Percentiles rank a stretch among this genome's conserved stretches.
These are phyloP conservation scores for Alternaria solani DNA, from an alignment of 2,329 filamentous ascomycete species.

Conservation along the genomic window DNA sequence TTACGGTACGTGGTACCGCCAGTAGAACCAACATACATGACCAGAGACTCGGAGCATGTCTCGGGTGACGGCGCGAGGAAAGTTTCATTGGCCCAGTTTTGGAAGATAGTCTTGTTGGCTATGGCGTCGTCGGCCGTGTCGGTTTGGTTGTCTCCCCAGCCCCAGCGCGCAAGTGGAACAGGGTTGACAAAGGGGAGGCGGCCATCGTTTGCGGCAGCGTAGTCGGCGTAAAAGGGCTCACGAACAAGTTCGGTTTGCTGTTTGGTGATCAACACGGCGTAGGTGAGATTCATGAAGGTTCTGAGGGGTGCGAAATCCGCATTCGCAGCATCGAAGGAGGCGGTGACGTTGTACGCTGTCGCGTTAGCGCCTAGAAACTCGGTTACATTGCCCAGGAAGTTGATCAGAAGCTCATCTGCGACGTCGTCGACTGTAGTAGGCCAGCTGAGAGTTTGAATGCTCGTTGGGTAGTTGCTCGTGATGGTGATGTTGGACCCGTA, in stretches of 20 bases:
- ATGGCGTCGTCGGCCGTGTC: conserved; percentile 54
- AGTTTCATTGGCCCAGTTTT: conserved; percentile 58
- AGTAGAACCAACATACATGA: conserved; percentile 58
- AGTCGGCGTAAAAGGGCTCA: conserved; percentile 60
- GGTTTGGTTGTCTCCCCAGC: conserved; percentile 54
- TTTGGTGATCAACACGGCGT: conserved; percentile 58
- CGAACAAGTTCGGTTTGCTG: conserved; percentile 58
- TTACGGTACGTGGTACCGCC: conserved; percentile 56
- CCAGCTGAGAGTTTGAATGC: conserved; percentile 55
- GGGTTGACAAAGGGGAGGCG: conserved; percentile 61
- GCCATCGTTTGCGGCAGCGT: conserved; percentile 56
- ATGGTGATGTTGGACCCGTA: conserved; percentile 57
- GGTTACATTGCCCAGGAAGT: conserved; percentile 56
- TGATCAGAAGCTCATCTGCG: conserved; percentile 50
- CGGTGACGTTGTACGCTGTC: conserved; percentile 48
- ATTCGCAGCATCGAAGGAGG: conserved; percentile 48
- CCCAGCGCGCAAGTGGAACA: conserved; percentile 58
- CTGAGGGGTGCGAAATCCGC: conserved; percentile 42
- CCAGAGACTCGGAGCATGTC: conserved; percentile 60
- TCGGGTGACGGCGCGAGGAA: conserved; percentile 54
- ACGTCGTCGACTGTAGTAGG: conserved; percentile 45
- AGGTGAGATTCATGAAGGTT: conserved; percentile 55
- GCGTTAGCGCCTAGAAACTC: conserved; percentile 53
- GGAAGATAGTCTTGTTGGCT: conserved; percentile 60
- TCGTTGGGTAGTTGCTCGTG: conserved; percentile 52